Percentiles rank a stretch among this genome's conserved stretches.
These are phyloP conservation scores for Orbilia brochopaga DNA, from an alignment of 2,329 filamentous ascomycete genomes.

Conservation along the genomic window DNA sequence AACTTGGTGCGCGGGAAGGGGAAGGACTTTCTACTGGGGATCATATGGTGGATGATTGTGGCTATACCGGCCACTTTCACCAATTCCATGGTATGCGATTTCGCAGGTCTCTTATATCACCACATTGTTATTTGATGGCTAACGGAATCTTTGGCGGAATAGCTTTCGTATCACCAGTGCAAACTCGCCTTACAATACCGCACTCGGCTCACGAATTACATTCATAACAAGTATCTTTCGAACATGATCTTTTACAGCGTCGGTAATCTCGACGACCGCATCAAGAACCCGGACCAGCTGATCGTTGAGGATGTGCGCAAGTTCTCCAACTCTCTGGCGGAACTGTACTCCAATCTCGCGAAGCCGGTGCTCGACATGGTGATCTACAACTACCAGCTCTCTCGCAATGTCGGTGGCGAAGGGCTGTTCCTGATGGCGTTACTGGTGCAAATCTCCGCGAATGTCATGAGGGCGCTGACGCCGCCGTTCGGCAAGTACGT, in stretches of 20 bases:
- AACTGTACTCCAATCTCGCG: conserved; percentile 93
- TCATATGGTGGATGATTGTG: conserved; percentile 98
- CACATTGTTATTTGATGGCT: conserved; percentile 21
- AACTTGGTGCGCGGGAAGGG: conserved; percentile 89
- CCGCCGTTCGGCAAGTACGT: conserved; percentile 98
- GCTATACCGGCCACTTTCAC: conserved; percentile 96
- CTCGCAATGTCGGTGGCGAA: conserved; percentile 92
- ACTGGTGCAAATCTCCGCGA: conserved; percentile 89
- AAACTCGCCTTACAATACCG: conserved; percentile 92
- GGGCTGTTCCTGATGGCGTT: conserved; percentile 94
- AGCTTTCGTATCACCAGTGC: conserved; percentile 96
- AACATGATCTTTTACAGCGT: conserved; percentile 98
- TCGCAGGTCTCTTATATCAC: neutral
- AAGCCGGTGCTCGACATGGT: conserved; percentile 95
- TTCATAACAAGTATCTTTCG: conserved; percentile 95
- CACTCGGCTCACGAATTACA: conserved; percentile 87
- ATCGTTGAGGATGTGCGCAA: conserved; percentile 96
- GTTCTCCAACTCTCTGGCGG: conserved; percentile 92
- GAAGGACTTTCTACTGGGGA: conserved; percentile 82
- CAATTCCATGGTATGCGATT: conserved; percentile 83
- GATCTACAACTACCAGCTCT: conserved; percentile 94
- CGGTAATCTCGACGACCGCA: conserved; percentile 90
- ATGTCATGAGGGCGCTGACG: conserved; percentile 89
- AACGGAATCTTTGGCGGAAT: conserved; percentile 22
- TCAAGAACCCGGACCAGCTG: conserved; percentile 97